These are phyloP conservation scores for Artemisia argyi DNA, from an alignment of 129 eudicot genomes.

Conservation along the genomic window DNA sequence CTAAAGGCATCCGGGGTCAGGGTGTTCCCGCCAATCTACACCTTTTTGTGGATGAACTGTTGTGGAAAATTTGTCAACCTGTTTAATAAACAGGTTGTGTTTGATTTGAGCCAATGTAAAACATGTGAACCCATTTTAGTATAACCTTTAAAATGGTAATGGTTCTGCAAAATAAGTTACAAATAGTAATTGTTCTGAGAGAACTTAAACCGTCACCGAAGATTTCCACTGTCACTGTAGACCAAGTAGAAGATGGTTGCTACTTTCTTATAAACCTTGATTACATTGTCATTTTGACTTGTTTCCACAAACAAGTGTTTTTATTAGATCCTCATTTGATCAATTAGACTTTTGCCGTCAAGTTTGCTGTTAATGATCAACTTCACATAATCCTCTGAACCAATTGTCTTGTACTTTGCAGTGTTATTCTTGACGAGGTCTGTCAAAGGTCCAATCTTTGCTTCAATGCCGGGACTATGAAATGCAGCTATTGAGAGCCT, in stretches of 20 bases:
- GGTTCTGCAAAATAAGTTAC: too few species aligned
- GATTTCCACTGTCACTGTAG: neutral
- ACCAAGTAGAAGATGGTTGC: too few species aligned
- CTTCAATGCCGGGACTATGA: constrained; percentile 28
- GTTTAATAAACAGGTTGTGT: too few species aligned
- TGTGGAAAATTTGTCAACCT: too few species aligned
- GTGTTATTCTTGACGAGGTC: constrained; percentile 27
- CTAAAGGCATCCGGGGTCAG: too few species aligned
- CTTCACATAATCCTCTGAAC: constrained; percentile 23
- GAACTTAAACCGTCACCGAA: neutral
- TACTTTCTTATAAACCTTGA: neutral
- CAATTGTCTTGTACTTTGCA: constrained; percentile 38
- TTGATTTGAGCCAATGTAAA: too few species aligned
- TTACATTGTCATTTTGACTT: neutral
- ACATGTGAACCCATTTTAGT: too few species aligned
- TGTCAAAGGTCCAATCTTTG: constrained; percentile 32
- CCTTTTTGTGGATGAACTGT: too few species aligned
- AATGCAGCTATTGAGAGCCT: constrained; percentile 53
- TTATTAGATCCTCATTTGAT: constrained; percentile 32
- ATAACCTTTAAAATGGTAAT: too few species aligned
- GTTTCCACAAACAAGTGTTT: too few species aligned
- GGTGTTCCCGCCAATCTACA: too few species aligned
- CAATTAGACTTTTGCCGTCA: constrained; percentile 43
- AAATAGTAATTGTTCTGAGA: too few species aligned
- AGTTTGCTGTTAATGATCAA: constrained; percentile 35